Evolutionary conservation across 2,329 filamentous ascomycete genomes (phyloP).

Genomic region (Monilinia vaccinii-corymbosi): DNA sequence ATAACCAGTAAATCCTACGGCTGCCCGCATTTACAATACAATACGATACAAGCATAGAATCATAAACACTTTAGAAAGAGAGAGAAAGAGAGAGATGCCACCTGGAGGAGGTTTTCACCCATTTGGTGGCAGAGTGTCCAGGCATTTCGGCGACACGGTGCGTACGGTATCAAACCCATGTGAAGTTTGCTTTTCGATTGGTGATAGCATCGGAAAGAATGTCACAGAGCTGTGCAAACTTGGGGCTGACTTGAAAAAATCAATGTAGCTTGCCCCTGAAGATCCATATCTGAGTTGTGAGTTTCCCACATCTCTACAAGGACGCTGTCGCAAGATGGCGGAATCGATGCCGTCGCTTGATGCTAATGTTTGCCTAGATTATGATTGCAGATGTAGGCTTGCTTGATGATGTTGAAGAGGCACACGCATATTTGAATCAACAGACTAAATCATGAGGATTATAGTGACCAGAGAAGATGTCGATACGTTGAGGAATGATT

Average conservation of each 20-base stretch:
- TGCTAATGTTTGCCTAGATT: slow-evolving; percentile 36
- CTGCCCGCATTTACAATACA: not conserved
- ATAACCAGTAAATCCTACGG: not conserved
- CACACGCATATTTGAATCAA: too few relatives aligned
- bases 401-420: not conserved
- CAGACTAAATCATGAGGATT: slow-evolving; percentile 18
- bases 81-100: slow-evolving; percentile 1
- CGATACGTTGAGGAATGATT: slow-evolving; percentile 80
- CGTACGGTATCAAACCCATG: slow-evolving; percentile 6
- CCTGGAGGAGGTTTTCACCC: slow-evolving; percentile 39
- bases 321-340: not conserved
- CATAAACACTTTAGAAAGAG: not conserved
- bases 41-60: not conserved
- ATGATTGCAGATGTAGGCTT: slow-evolving; percentile 52
- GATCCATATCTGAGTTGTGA: slow-evolving; percentile 64
- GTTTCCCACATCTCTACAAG: slow-evolving; percentile 25
- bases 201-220: not conserved
- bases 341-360: too few relatives aligned
- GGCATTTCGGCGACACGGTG: slow-evolving; percentile 42
- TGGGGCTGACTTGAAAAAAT: not conserved
- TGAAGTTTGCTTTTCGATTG: not conserved
- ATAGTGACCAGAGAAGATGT: slow-evolving; percentile 84
- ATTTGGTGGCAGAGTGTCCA: slow-evolving; percentile 42
- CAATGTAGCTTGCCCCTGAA: slow-evolving; percentile 45
- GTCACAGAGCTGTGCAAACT: not conserved